A percentile compares a stretch with the other conserved stretches of the same genome.
phyloP scores from a whole-genome alignment of 176 grass and related monocot species.

The Paspalum vaginatum region DNA sequence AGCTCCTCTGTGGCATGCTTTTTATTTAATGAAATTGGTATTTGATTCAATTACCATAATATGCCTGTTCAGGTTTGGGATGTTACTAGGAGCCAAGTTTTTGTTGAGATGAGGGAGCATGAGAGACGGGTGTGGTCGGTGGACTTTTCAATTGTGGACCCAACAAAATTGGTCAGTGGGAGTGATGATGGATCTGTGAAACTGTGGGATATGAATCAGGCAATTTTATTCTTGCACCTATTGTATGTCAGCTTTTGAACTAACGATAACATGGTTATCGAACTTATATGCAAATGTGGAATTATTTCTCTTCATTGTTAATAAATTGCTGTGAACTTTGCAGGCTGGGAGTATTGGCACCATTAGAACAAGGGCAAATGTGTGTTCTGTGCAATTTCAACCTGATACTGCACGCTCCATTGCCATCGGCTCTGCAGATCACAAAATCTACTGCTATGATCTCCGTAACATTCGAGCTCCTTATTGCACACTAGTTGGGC shows the following conservation, averaged over 20 bases:
- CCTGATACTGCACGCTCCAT: conserved; percentile 75
- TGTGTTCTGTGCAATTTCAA: conserved; percentile 96
- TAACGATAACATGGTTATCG: conserved; percentile 57
- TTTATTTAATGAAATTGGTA: conserved; percentile 4
- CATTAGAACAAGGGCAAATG: conserved; percentile 93
- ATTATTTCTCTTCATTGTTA: conserved; percentile 15
- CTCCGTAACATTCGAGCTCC: conserved; percentile 81
- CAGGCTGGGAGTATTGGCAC: conserved; percentile 92
- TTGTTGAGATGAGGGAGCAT: conserved; percentile 96
- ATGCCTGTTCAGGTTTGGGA: conserved; percentile 83
- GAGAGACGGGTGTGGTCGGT: conserved; percentile 96
- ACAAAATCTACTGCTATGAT: conserved; percentile 97
- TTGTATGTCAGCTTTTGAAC: conserved; percentile 76
- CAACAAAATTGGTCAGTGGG: conserved; percentile 92
- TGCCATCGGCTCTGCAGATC: conserved; percentile 93
- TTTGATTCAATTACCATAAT: conserved; percentile 23
- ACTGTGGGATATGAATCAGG: conserved; percentile 99
- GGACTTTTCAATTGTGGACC: conserved; percentile 92
- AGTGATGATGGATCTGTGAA: conserved; percentile 96
- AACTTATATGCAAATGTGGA: conserved; percentile 33
- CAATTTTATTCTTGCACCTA: conserved; percentile 85
- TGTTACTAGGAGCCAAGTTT: conserved; percentile 87
- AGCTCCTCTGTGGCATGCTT: conserved; percentile 13
- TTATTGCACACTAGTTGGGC: conserved; percentile 69
- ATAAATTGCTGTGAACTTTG: conserved; percentile 45